These are phyloP conservation scores for Cryptococcus amylolentus DNA, from an alignment of 1,284 basidiomycete species.

Conservation along the genomic window DNA sequence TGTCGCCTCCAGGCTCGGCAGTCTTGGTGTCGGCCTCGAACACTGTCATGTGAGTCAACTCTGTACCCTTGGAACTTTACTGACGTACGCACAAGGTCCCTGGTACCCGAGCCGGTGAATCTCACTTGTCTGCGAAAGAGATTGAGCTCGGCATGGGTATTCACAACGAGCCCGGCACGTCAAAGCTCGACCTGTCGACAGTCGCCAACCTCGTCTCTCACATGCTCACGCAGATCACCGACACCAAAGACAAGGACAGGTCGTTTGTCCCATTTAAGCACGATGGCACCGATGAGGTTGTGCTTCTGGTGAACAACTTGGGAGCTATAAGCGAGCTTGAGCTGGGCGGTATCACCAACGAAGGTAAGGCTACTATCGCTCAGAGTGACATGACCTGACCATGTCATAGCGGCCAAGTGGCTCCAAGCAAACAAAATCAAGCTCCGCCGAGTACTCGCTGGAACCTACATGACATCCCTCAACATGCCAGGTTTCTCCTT, in stretches of 20 bases:
- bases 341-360: constrained; percentile 64
- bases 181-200: constrained; percentile 60
- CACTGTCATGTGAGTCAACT: constrained; percentile 72
- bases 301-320: constrained; percentile 54
- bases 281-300: constrained; percentile 59
- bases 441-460: constrained; percentile 64
- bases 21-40: constrained; percentile 85
- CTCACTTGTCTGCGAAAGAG: constrained; percentile 56
- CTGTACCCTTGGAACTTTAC: neutral
- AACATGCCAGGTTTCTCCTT: constrained; percentile 94
- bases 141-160: constrained; percentile 63
- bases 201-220: constrained; percentile 66
- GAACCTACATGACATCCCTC: constrained; percentile 86
- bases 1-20: constrained; percentile 63
- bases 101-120: constrained; percentile 64
- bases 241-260: constrained; percentile 74
- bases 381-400: neutral
- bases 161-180: constrained; percentile 86
- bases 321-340: constrained; percentile 86
- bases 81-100: constrained; percentile 58
- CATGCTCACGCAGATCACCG: constrained; percentile 69
- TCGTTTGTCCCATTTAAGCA: constrained; percentile 75
- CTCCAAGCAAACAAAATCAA: constrained; percentile 60
- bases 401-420: constrained; percentile 52
- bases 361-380: constrained; percentile 40